Evolutionary conservation across 805 yeast species (phyloP), one percentile per base, ranked within the genome.

Genomic region (Candida succiphila): DNA sequence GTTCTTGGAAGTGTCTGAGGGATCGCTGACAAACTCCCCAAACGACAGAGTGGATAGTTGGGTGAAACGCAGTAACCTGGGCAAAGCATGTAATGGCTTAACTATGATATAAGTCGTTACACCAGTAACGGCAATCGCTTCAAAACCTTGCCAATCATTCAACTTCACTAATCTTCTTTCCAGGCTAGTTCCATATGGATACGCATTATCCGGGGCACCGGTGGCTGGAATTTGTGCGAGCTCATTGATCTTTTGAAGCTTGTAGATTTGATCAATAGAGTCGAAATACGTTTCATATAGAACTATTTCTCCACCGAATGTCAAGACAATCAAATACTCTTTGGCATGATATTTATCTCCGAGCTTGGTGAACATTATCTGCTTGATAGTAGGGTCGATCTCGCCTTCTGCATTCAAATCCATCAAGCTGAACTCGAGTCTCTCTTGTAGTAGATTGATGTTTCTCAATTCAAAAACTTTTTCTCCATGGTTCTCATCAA

Each of bases 121-220:
- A 29, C 95, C 95, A 2, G 89, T 76, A 2, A 85, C 71, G 44
- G 84, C 68, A 2, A 85, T 68, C 14, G 75, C 65, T 1, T 76
- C 67, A 38, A 67, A 64, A 1, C 78, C 83, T 40, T 71, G 71
- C 30, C 76, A 60, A 37, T 73, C 66, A 4, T 72, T 66, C 39
- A 81, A 57, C 50, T 76, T 67, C 35, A 74, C 70, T 56, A 78
- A 59, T 38, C 74, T 70, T 54, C 92, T 68, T 52, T 83, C 94
- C 30, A 81, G 68, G 5, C 65, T 65, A 1, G 79, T 80, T 28
- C 84, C 84, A 37, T 71, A 65, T 1, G 82, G 67, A 45, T 75
- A 79, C 1, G 88, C 81, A 52, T 81, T 81, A 35, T 75, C 80
- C 2, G 92, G 89, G 1, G 89, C 92, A 35, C 94, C 94, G 1